A percentile compares a stretch with the other conserved stretches of the same genome.
phyloP scores from a whole-genome alignment of 495 filamentous ascomycete genomes.

The Aspergillus incahuasiensis region DNA sequence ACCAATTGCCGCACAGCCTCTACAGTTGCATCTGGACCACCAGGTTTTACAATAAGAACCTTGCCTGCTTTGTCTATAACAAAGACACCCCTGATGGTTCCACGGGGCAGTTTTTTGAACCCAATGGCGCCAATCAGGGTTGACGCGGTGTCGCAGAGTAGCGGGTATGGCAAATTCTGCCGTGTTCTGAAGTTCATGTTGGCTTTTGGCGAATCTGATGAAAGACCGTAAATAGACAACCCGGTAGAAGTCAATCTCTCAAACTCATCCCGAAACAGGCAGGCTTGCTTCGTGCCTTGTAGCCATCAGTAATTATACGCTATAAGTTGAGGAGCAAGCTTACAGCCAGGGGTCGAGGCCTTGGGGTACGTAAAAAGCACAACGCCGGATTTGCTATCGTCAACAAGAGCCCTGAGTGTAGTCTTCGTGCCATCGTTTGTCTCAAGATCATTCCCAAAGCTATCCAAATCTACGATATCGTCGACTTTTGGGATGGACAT shows the following conservation, averaged over 20 bases:
- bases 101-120: constrained; percentile 67
- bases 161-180: constrained; percentile 79
- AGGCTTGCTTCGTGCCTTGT: constrained; percentile 85
- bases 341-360: constrained; percentile 93
- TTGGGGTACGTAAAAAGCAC: constrained; percentile 95
- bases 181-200: constrained; percentile 90
- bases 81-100: constrained; percentile 82
- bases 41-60: constrained; percentile 36
- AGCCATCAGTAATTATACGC: not conserved
- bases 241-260: constrained; percentile 72
- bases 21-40: constrained; percentile 48
- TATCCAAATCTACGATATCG: constrained; percentile 58
- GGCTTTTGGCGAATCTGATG: constrained; percentile 76
- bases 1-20: constrained; percentile 41
- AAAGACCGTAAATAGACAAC: constrained; percentile 82
- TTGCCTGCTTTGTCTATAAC: constrained; percentile 68
- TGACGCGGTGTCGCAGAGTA: constrained; percentile 75
- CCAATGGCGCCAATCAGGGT: constrained; percentile 72
- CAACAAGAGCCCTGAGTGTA: constrained; percentile 70
- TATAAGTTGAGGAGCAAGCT: constrained; percentile 33
- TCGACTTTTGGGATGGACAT: constrained; percentile 36
- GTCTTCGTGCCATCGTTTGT: constrained; percentile 77
- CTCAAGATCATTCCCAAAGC: constrained; percentile 78
- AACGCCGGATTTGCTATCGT: constrained; percentile 77
- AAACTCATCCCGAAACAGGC: constrained; percentile 84